phyloP scores from a whole-genome alignment of 2,329 filamentous ascomycete genomes.

The Fusarium nisikadoi region DNA sequence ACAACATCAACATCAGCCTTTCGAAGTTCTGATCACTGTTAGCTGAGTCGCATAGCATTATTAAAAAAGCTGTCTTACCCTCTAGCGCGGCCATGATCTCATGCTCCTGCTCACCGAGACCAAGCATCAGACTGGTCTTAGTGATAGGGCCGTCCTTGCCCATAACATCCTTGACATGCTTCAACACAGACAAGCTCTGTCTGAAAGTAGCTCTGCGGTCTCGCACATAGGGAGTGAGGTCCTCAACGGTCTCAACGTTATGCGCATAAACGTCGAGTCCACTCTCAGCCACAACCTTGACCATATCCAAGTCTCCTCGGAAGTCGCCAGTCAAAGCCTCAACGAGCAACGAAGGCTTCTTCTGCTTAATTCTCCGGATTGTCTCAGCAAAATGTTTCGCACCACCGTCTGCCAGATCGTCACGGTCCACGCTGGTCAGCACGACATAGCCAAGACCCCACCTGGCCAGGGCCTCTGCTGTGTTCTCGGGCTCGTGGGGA shows the following conservation, averaged over 20 bases:
- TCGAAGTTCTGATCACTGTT: constrained; percentile 70
- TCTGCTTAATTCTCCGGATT: constrained; percentile 90
- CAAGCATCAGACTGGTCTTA: constrained; percentile 99
- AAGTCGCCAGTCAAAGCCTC: constrained; percentile 92
- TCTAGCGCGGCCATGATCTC: constrained; percentile 83
- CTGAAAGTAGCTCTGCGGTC: constrained; percentile 91
- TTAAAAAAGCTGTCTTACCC: constrained; percentile 57
- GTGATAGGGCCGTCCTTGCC: constrained; percentile 81
- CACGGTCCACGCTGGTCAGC: constrained; percentile 90
- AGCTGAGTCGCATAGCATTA: constrained; percentile 3
- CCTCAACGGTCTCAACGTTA: constrained; percentile 96
- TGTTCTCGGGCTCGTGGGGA: constrained; percentile 96
- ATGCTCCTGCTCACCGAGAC: constrained; percentile 89
- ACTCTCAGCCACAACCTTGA: constrained; percentile 82
- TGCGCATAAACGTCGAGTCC: constrained; percentile 97
- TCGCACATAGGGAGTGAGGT: constrained; percentile 86
- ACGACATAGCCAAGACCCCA: constrained; percentile 98
- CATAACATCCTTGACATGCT: constrained; percentile 81
- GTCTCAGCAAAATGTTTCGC: constrained; percentile 93
- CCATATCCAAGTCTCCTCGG: constrained; percentile 86
- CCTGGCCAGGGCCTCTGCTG: constrained; percentile 87
- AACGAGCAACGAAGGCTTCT: constrained; percentile 79
- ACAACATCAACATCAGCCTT: constrained; percentile 89
- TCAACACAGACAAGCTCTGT: constrained; percentile 83
- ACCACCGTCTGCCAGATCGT: constrained; percentile 90